phyloP scores from a whole-genome alignment of 768 basidiomycete genomes.

The Serendipita sp. region DNA sequence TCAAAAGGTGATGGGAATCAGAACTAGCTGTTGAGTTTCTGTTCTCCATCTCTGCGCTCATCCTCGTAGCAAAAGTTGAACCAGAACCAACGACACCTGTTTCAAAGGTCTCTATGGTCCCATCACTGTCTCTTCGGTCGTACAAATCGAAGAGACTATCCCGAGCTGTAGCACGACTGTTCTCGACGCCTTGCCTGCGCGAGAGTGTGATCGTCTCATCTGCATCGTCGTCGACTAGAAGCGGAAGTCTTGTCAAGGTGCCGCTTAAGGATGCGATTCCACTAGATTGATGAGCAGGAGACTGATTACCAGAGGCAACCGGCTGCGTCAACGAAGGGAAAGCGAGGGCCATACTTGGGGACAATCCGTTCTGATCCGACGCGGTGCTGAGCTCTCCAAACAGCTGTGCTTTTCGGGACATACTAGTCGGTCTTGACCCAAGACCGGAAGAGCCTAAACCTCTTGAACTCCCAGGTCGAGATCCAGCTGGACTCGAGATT shows the following conservation, averaged over 20 bases:
- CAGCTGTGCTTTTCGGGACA: neutral
- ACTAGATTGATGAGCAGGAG: neutral
- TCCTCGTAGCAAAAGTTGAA: neutral
- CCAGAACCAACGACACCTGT: neutral
- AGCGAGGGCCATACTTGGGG: neutral
- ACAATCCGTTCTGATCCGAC: neutral
- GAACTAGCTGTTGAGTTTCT: neutral
- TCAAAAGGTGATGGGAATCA: neutral
- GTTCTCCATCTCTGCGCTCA: conserved; percentile 3
- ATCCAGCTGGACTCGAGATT: neutral
- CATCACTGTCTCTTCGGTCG: neutral
- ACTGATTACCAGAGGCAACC: neutral
- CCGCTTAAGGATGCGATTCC: neutral
- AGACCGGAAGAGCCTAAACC: neutral
- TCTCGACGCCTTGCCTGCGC: neutral
- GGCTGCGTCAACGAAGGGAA: neutral
- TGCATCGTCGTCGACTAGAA: neutral
- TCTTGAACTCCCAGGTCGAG: neutral
- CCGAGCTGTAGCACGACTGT: neutral
- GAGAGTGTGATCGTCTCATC: conserved; percentile 1
- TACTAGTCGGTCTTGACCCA: neutral
- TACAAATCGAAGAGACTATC: neutral
- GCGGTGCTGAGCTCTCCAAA: neutral
- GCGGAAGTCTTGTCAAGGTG: neutral
- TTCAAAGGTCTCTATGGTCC: neutral